A percentile compares a stretch with the other conserved stretches of the same genome.
These are phyloP conservation scores for Byssochlamys sp. DNA, from an alignment of 2,329 filamentous ascomycete genomes.

Conservation along the genomic window DNA sequence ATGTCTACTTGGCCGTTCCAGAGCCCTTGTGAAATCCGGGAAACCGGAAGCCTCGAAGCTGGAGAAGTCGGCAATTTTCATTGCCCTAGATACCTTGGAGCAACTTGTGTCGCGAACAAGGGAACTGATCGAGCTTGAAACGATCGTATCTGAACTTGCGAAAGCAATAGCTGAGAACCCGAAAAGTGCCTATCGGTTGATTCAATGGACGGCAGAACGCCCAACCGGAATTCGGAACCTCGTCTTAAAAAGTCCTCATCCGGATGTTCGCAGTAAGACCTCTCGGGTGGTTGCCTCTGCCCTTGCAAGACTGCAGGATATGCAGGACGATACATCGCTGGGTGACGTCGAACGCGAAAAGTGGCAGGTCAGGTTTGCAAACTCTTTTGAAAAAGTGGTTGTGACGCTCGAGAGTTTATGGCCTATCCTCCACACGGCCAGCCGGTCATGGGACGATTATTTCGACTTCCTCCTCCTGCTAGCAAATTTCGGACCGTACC, in stretches of 20 bases:
- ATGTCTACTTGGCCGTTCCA: slow-evolving; percentile 51
- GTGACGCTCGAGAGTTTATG: slow-evolving; percentile 49
- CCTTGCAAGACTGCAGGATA: slow-evolving; percentile 45
- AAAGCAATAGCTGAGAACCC: slow-evolving; percentile 43
- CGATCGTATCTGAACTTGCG: slow-evolving; percentile 45
- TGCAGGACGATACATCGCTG: slow-evolving; percentile 14
- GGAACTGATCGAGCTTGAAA: slow-evolving; percentile 54
- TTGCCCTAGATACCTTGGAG: slow-evolving; percentile 55
- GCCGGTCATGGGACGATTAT: slow-evolving; percentile 66
- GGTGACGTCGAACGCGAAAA: slow-evolving; percentile 16
- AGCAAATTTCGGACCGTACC: slow-evolving; percentile 50
- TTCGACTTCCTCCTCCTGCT: slow-evolving; percentile 64
- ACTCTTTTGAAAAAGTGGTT: slow-evolving; percentile 27
- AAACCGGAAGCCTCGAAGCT: slow-evolving; percentile 41
- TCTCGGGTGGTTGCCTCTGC: slow-evolving; percentile 45
- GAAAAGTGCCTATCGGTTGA: slow-evolving; percentile 49
- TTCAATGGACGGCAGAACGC: slow-evolving; percentile 52
- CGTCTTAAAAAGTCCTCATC: slow-evolving; percentile 52
- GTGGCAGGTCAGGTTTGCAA: slow-evolving; percentile 19
- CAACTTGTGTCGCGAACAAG: slow-evolving; percentile 65
- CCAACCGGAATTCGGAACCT: slow-evolving; percentile 54
- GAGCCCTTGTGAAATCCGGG: slow-evolving; percentile 38
- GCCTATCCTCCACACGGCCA: slow-evolving; percentile 51
- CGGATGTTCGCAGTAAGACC: slow-evolving; percentile 45
- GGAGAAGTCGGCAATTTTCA: slow-evolving; percentile 35